These are phyloP conservation scores for Moelleriella libera DNA, from an alignment of 2,329 filamentous ascomycete genomes.

Conservation along the genomic window DNA sequence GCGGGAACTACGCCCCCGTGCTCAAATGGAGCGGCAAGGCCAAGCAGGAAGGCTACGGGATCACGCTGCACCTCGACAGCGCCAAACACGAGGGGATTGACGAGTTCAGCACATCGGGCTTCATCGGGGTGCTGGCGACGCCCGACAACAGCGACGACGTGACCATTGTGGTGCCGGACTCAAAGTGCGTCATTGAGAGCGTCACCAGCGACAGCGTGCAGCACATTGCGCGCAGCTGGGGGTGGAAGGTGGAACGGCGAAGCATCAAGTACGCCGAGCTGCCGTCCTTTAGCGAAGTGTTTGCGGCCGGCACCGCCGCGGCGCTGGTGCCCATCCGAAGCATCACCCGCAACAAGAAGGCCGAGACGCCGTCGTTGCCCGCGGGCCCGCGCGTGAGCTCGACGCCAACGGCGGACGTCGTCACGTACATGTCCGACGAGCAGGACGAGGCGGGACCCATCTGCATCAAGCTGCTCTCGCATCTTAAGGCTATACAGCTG, in stretches of 20 bases:
- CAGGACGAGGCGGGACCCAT: conserved; percentile 59
- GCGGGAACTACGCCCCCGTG: conserved; percentile 92
- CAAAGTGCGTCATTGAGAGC: conserved; percentile 72
- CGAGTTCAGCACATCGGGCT: conserved; percentile 90
- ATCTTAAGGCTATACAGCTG: conserved; percentile 73
- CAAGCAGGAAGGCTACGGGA: conserved; percentile 67
- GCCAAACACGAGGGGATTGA: conserved; percentile 74
- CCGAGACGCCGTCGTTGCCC: conserved; percentile 4
- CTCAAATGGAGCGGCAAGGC: conserved; percentile 77
- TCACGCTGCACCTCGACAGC: conserved; percentile 87
- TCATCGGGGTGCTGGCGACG: conserved; percentile 60
- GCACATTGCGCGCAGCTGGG: conserved; percentile 61
- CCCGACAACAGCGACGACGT: conserved; percentile 42
- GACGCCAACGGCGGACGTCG: conserved; percentile 27
- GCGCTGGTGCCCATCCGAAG: conserved; percentile 84
- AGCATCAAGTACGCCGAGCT: conserved; percentile 50
- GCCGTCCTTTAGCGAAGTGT: conserved; percentile 51
- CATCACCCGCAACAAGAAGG: conserved; percentile 52
- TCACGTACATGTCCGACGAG: conserved; percentile 38
- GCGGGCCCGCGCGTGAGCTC: conserved; percentile 23
- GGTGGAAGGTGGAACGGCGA: conserved; percentile 72
- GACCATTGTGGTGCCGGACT: conserved; percentile 77
- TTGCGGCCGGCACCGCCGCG: conserved; percentile 85
- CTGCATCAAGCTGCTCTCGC: conserved; percentile 56
- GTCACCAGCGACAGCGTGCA: conserved; percentile 72